These are phyloP conservation scores for Coemansia sp. DNA, from an alignment of 192 early-diverging fungal genomes.

Conservation along the genomic window DNA sequence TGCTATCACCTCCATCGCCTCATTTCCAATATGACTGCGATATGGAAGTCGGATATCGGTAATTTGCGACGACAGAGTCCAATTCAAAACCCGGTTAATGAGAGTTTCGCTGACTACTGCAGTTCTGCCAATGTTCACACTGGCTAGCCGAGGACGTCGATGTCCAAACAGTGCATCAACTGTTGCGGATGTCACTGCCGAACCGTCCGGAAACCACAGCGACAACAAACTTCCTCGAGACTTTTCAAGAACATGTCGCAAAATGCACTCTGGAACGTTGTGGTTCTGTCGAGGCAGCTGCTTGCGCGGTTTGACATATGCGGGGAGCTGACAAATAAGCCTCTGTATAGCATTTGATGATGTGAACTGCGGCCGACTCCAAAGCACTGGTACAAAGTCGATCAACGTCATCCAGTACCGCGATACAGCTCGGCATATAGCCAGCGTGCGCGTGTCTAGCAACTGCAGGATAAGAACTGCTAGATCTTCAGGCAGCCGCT, in stretches of 20 bases:
- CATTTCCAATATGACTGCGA: conserved; percentile 10
- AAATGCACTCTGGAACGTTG: conserved; percentile 19
- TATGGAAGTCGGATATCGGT: conserved; percentile 31
- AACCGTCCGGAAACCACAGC: conserved; percentile 15
- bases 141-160: conserved; percentile 20
- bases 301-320: conserved; percentile 23
- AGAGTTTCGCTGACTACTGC: background rate
- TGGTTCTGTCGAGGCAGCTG: background rate
- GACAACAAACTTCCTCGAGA: conserved; percentile 15
- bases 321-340: conserved; percentile 28
- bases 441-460: conserved; percentile 25
- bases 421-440: conserved; percentile 31
- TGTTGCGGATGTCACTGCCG: background rate
- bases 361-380: conserved; percentile 20
- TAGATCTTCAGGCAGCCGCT: conserved; percentile 26
- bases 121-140: conserved; percentile 9
- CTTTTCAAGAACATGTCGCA: conserved; percentile 21
- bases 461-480: conserved; percentile 12
- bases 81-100: conserved; percentile 18
- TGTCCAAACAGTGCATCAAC: conserved; percentile 20
- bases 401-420: conserved; percentile 26
- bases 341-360: background rate
- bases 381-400: conserved; percentile 30
- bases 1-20: conserved; percentile 18
- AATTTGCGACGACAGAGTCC: conserved; percentile 16